These are phyloP conservation scores for Amanita pallidorosea DNA, from an alignment of 768 basidiomycete species.

Conservation along the genomic window DNA sequence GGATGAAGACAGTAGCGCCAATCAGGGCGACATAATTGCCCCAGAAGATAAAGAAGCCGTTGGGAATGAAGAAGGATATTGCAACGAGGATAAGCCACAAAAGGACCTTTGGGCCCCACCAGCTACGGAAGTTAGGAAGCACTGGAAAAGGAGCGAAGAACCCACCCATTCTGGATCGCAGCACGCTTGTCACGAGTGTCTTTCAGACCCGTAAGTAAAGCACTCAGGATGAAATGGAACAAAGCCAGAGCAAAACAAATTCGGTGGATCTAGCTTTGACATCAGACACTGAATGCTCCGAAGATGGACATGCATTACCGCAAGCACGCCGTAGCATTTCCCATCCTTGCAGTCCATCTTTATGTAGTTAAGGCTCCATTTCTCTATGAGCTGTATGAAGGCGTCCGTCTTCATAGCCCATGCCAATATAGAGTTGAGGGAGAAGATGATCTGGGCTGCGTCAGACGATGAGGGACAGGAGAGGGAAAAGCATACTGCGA, in stretches of 20 bases:
- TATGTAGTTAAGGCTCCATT: slow-evolving; percentile 93
- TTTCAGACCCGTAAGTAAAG: slow-evolving; percentile 74
- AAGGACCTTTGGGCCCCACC: slow-evolving; percentile 98
- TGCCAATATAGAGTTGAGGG: slow-evolving; percentile 88
- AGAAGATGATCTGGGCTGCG: slow-evolving; percentile 77
- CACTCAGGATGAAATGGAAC: slow-evolving; percentile 76
- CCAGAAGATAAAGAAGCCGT: slow-evolving; percentile 97
- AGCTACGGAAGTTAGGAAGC: slow-evolving; percentile 34
- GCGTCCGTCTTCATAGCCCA: slow-evolving; percentile 94
- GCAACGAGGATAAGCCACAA: slow-evolving; percentile 77
- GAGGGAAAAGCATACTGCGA: slow-evolving; percentile 43
- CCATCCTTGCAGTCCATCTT: slow-evolving; percentile 94
- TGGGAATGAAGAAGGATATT: slow-evolving; percentile 90
- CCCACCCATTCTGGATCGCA: slow-evolving; percentile 92
- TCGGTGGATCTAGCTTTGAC: slow-evolving; percentile 64
- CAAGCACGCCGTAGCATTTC: slow-evolving; percentile 93
- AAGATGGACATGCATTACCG: slow-evolving; percentile 37
- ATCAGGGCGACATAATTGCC: slow-evolving; percentile 88
- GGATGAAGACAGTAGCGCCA: slow-evolving; percentile 90
- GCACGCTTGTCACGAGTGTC: slow-evolving; percentile 91
- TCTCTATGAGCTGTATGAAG: slow-evolving; percentile 78
- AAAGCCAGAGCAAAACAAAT: slow-evolving; percentile 92
- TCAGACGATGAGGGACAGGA: background rate
- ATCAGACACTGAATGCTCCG: background rate
- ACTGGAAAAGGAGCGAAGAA: background rate